A percentile compares a stretch with the other conserved stretches of the same genome.
Evolutionary conservation across 192 early-diverging fungal genomes (phyloP).

Genomic region (Rhizophagus prolifer): DNA sequence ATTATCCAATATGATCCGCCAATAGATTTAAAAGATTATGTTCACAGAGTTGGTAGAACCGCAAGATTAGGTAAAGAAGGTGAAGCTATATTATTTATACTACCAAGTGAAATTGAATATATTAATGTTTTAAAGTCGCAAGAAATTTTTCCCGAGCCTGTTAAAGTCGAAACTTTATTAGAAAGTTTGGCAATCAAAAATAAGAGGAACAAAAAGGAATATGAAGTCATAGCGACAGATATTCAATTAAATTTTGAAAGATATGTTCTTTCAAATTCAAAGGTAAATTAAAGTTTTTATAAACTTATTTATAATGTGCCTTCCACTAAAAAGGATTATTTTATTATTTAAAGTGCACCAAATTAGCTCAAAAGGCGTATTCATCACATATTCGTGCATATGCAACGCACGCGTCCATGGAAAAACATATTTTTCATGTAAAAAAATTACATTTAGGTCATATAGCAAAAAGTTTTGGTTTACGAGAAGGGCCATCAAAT

Average conservation of each 20-base stretch:
- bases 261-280: constrained; percentile 60
- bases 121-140: constrained; percentile 63
- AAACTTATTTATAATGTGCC: neutral
- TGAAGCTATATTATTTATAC: constrained; percentile 78
- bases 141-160: constrained; percentile 51
- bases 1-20: constrained; percentile 98
- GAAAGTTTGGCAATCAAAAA: constrained; percentile 49
- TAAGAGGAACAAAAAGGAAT: constrained; percentile 49
- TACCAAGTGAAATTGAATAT: constrained; percentile 87
- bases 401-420: constrained; percentile 81
- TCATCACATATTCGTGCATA: constrained; percentile 90
- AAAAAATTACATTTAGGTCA: constrained; percentile 95
- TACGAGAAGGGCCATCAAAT: constrained; percentile 87
- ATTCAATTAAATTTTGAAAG: constrained; percentile 66
- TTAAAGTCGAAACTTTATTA: constrained; percentile 62
- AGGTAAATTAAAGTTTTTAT: constrained; percentile 47
- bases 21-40: constrained; percentile 89
- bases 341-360: constrained; percentile 42
- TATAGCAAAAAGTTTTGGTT: constrained; percentile 93
- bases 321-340: neutral
- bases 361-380: constrained; percentile 79
- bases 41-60: constrained; percentile 96
- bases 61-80: constrained; percentile 91
- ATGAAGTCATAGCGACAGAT: constrained; percentile 49
- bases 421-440: constrained; percentile 93